Evolutionary conservation across 1,284 basidiomycete genomes (phyloP), one percentile per base, ranked within the genome.

Genomic region (Ceratobasidium sp.): DNA sequence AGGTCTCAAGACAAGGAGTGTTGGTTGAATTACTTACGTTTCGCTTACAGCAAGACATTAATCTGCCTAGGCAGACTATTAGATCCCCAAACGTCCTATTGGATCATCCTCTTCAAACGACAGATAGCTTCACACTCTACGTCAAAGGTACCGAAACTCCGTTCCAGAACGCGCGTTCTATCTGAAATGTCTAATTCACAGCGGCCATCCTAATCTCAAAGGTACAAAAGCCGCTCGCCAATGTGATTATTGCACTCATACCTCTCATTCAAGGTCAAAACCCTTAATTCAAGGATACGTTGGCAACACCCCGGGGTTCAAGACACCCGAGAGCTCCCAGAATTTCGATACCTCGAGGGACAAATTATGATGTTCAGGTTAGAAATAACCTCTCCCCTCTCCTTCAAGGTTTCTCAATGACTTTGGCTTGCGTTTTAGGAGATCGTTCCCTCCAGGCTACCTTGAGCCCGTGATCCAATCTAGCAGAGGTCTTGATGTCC

Each of bases 121-220:
- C 55, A 14, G 55, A 58, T n/a, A 41, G 55, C n/a, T 58, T 58
- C 18, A 21, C 55, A 8, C 26, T 58, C 7, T 58, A 58, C 32
- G 38, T 58, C 18, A 58, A 58, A 41, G 55, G 55, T 58, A 58
- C 2, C 52, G 26, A 8, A 21, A n/a, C 14, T 9, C 41, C 21
- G 6, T 2, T 26, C 16, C 4, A 26, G 18, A 6, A 3, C 18
- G 41, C 5, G 11, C 18, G 38, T n/a, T 16, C 14, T 4, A 38
- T 58, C 38, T 58, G 28, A 41, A 26, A 16, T 13, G 4, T 58
- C 32, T 3, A 14, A 35, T 16, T 26, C 7, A 4, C 18, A 58
- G 55, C 30, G 16, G 55, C 55, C 13, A 41, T 58, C 38, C 32
- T 58, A 4, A 41, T 58, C 3, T 58, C 55, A n/a, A 58, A 58